Base-by-base conservation (phyloP, 176 grass and related monocot genomes). In the Lolium rigidum region DNA sequence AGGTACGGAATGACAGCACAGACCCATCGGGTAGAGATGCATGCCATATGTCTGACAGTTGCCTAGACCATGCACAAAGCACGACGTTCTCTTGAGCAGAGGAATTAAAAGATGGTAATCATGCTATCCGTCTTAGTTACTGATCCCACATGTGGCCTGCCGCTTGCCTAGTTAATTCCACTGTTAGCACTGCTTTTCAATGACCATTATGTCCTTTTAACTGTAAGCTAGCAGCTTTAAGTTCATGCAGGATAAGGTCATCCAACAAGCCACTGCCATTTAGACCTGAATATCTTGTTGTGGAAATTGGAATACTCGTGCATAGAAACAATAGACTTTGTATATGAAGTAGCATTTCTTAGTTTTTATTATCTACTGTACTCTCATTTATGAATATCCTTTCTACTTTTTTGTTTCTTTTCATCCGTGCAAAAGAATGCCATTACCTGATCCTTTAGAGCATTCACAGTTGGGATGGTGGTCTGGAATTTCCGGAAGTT, bases 401-500 rank as follows among this genome's bases (percentile, higher is more conserved):
- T 73, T 84, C 21, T 57, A 31, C 20, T 52, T 70, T 76, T 82
- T 74, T 74, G 65, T 75, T 66, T 69, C 48, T 84, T 93, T 79
- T 70, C 25, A 85, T 70, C 77, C 64, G 48, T 80, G 7, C 70
- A 82, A 87, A 90, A 66, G 12, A 79, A 88, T 89, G 75, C 31
- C 60, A 83, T 84, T 65, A 61, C 43, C 80, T 90, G 50, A 80
- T 78, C 25, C 74, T 65, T 86, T 65, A 65, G 84, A 91, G 76
- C 69, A 90, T 79, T 76, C 78, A 80, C 86, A 98, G 97, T 67
- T 98, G 85, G 97, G 97, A 47, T 98, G 97, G 97, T 98, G 97
- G 97, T 87, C 92, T 87, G 97, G 97, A 16, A 79, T 98, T 84
- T 98, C 94, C 22, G 90, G 90, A 92, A 95, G 85, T 94, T 74